Percentiles rank a stretch among this genome's conserved stretches.
phyloP scores from a whole-genome alignment of 345 rosid species.

The Corymbia maculata region DNA sequence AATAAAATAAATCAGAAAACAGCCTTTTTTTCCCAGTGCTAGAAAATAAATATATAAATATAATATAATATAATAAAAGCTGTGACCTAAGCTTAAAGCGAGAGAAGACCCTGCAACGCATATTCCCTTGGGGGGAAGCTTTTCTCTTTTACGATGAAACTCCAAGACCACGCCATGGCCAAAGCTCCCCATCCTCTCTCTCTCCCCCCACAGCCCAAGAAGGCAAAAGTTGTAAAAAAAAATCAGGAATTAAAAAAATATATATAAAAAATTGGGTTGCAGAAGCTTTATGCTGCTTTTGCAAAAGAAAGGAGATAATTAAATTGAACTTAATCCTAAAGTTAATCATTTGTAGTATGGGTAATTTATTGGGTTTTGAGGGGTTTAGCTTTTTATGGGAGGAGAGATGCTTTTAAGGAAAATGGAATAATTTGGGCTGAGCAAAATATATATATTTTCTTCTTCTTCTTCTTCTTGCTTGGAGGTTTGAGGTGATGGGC shows the following conservation, averaged over 20 bases:
- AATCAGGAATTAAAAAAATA: neutral
- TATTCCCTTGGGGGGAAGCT: slow-evolving; percentile 38
- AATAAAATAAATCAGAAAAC: neutral
- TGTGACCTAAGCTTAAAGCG: neutral
- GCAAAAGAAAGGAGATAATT: neutral
- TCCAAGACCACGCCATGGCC: neutral
- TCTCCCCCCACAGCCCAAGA: neutral
- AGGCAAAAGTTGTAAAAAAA: neutral
- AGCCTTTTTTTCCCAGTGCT: neutral
- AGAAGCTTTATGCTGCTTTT: slow-evolving; percentile 4
- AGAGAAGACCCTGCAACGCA: slow-evolving; percentile 39
- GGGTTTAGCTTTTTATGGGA: slow-evolving; percentile 7
- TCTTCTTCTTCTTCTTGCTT: neutral
- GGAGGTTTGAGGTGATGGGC: neutral
- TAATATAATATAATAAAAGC: neutral
- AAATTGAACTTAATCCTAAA: neutral
- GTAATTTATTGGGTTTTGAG: neutral
- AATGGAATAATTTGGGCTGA: slow-evolving; percentile 2
- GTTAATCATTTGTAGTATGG: neutral
- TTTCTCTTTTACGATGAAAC: slow-evolving; percentile 49
- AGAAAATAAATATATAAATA: neutral
- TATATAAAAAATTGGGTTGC: neutral
- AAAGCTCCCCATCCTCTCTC: neutral
- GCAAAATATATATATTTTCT: neutral
- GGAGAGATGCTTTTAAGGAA: slow-evolving; percentile 24